Evolutionary conservation across 2,329 filamentous ascomycete genomes (phyloP), one percentile per base, ranked within the genome.

Genomic region (Penicillium sp.): DNA sequence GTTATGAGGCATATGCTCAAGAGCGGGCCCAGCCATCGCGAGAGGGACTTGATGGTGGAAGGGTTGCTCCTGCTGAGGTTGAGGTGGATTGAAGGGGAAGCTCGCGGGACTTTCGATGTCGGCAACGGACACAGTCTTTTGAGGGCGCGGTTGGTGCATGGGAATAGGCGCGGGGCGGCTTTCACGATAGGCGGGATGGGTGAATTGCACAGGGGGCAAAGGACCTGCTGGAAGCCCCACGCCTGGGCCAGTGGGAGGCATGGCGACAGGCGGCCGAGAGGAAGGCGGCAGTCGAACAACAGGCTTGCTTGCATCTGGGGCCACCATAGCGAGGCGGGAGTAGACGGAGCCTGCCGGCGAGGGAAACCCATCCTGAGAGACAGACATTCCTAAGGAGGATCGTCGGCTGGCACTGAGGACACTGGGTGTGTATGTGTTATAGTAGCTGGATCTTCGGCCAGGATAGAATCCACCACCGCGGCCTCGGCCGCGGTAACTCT

Each of bases 1-100:
- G 18, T 75, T 73, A 62, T 90, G 86, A 25, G 65, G 56, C 43
- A 83, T 72, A 27, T 69, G 76, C 5, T 74, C 70, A 41, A 80
- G 77, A 25, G 74, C 72, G 50, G 80, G 81, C 35, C 78, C 77
- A 52, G 75, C 75, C 41, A 89, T 79, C 57, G 90, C 85, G 4
- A 84, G 71, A 2, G 90, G 91, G n/a, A 95, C 83, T 68, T 96
- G 90, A 60, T 95, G 90, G 58, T 95, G 90, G 76, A 97, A 96
- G 0, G 90, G 88, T 64, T 90, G 88, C 60, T 91, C 85, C 60
- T 86, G 77, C 63, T 84, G 80, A 55, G 81, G 77, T 60, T 81
- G 80, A 11, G 81, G 79, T 53, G 78, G 77, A 46, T 79, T 77
- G 61, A 78, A 75, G 27, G 75, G 73, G 70, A 82, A 73, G 57